Percentiles rank a stretch among this genome's conserved stretches.
Conservation (phyloP, 2,329 filamentous ascomycete genomes). For the Diaporthe ilicicola region DNA sequence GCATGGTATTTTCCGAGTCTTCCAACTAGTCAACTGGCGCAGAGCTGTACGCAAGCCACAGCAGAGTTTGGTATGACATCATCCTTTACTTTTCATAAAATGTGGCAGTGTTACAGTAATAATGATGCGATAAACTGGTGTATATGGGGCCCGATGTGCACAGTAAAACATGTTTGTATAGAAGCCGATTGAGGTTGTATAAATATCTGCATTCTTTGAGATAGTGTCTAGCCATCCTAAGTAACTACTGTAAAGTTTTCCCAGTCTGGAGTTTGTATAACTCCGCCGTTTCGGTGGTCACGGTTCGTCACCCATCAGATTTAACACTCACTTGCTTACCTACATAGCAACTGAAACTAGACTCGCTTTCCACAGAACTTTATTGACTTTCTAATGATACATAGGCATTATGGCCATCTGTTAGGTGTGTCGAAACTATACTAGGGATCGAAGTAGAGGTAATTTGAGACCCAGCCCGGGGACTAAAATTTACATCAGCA, state of each 20-base stretch:
- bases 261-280: not conserved
- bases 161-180: not conserved
- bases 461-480: not conserved
- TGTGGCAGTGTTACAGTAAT: not conserved
- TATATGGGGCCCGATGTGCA: not conserved
- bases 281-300: not conserved
- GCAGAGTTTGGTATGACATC: not conserved
- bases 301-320: not conserved
- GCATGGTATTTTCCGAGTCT: not conserved
- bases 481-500: not conserved
- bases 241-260: not conserved
- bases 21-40: not conserved
- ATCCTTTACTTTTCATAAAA: not conserved
- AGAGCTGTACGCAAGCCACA: not conserved
- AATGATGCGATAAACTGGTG: not conserved
- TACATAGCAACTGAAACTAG: not conserved
- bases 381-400: not conserved
- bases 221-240: not conserved
- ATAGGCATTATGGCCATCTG: not conserved
- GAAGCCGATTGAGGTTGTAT: not conserved
- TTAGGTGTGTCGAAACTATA: not conserved
- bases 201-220: not conserved
- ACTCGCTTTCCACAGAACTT: not conserved
- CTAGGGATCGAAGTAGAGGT: not conserved
- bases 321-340: not conserved